Evolutionary conservation across 208 protist genomes (phyloP).

Genomic region (Wallacemonas sp.): DNA sequence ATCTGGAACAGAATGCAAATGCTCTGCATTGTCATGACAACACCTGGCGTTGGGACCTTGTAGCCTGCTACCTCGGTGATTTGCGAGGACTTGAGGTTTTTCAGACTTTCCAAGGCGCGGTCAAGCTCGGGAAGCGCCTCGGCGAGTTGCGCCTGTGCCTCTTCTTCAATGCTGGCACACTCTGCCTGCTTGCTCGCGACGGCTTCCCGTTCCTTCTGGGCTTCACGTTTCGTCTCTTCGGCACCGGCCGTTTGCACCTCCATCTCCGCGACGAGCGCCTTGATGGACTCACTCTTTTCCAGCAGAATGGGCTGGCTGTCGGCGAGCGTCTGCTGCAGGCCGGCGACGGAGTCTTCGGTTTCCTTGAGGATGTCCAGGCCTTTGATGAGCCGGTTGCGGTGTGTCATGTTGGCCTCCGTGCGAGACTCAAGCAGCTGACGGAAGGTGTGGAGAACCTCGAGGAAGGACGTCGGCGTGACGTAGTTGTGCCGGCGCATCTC

Average conservation of each 20-base stretch:
- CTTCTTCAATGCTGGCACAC: slow-evolving; percentile 93
- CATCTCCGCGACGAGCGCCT: slow-evolving; percentile 94
- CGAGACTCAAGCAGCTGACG: slow-evolving; percentile 80
- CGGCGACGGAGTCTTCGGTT: slow-evolving; percentile 93
- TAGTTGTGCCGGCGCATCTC: slow-evolving; percentile 96
- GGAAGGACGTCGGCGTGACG: slow-evolving; percentile 98
- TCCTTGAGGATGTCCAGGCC: slow-evolving; percentile 95
- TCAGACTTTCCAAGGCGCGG: slow-evolving; percentile 93
- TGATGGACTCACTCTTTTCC: slow-evolving; percentile 94
- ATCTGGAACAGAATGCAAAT: slow-evolving; percentile 98
- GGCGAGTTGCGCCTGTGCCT: slow-evolving; percentile 94
- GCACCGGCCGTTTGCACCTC: slow-evolving; percentile 92
- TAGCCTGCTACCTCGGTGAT: slow-evolving; percentile 97
- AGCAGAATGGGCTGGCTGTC: slow-evolving; percentile 95
- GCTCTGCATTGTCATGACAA: slow-evolving; percentile 97
- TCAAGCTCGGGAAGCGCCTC: slow-evolving; percentile 97
- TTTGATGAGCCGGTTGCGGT: slow-evolving; percentile 88
- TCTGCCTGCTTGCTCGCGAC: slow-evolving; percentile 93
- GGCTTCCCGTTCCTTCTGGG: slow-evolving; percentile 91
- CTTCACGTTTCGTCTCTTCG: slow-evolving; percentile 90
- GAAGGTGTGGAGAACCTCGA: slow-evolving; percentile 96
- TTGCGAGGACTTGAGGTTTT: slow-evolving; percentile 96
- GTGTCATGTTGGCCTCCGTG: slow-evolving; percentile 75
- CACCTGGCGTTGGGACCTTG: slow-evolving; percentile 94
- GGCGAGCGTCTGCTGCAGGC: slow-evolving; percentile 93